phyloP scores from a whole-genome alignment of 2,329 filamentous ascomycete genomes.

The Alternaria arbusti region DNA sequence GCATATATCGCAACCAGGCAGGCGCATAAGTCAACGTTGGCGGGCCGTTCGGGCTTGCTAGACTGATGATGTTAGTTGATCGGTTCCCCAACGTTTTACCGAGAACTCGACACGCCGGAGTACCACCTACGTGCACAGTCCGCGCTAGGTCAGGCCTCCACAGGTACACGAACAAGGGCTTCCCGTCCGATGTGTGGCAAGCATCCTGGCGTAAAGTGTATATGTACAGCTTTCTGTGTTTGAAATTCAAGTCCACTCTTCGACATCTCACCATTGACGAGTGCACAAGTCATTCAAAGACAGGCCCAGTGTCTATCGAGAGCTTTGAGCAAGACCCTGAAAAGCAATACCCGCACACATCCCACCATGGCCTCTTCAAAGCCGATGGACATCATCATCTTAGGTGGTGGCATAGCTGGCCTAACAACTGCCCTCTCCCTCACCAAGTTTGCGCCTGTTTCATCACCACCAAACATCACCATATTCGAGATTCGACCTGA shows the following conservation, averaged over 20 bases:
- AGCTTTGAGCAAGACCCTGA: not conserved
- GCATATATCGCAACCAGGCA: not conserved
- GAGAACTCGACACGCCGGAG: not conserved
- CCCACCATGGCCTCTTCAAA: constrained; percentile 4
- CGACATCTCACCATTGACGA: not conserved
- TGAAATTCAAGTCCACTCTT: not conserved
- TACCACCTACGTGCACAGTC: not conserved
- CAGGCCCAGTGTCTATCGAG: not conserved
- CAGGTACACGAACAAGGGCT: not conserved
- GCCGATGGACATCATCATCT: constrained; percentile 36
- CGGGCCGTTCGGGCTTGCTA: constrained; percentile 1
- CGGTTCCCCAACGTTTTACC: constrained; percentile 12
- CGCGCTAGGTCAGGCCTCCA: not conserved
- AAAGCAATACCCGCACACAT: not conserved
- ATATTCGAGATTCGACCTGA: constrained; percentile 58
- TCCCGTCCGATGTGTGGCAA: not conserved
- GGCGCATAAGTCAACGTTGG: not conserved
- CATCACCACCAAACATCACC: constrained; percentile 48
- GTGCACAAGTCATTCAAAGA: not conserved
- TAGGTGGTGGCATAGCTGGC: constrained; percentile 44
- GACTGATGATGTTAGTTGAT: constrained; percentile 2
- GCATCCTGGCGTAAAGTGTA: not conserved
- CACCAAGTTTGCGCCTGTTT: constrained; percentile 50
- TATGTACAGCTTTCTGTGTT: not conserved
- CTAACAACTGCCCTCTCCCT: constrained; percentile 52